phyloP scores from a whole-genome alignment of 2,329 filamentous ascomycete genomes.

The Domatiomyces globalis region DNA sequence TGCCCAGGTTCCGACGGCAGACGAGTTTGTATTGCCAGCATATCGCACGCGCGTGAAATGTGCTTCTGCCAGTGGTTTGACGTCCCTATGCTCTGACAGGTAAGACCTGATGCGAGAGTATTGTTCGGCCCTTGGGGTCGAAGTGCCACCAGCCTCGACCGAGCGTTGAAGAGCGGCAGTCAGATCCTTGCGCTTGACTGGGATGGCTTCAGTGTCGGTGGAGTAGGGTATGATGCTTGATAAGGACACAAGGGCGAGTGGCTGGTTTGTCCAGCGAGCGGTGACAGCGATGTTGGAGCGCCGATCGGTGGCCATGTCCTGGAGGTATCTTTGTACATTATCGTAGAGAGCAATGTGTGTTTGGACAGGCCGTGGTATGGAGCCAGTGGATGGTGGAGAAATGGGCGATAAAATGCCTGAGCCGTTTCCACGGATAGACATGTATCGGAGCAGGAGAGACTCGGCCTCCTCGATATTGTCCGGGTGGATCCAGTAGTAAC shows the following conservation, averaged over 20 bases:
- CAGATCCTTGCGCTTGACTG: conserved; percentile 13
- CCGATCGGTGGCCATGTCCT: conserved; percentile 11
- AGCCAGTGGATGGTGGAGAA: not conserved
- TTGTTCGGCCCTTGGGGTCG: conserved; percentile 3
- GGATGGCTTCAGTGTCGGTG: conserved; percentile 7
- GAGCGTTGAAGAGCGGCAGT: conserved; percentile 8
- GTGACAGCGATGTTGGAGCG: conserved; percentile 17
- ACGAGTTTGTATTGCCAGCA: conserved; percentile 32
- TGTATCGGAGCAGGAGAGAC: conserved; percentile 37
- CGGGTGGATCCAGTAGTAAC: conserved; percentile 40
- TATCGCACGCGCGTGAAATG: conserved; percentile 35
- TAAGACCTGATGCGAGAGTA: conserved; percentile 20
- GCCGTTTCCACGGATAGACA: conserved; percentile 14
- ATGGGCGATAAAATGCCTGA: not conserved
- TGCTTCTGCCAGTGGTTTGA: conserved; percentile 34
- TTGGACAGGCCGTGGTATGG: conserved; percentile 17
- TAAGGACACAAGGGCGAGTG: conserved; percentile 19
- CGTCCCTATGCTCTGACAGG: conserved; percentile 30
- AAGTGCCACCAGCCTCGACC: not conserved
- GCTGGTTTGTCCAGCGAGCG: conserved; percentile 12
- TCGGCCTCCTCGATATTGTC: conserved; percentile 42
- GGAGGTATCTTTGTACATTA: conserved; percentile 32
- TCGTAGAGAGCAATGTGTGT: conserved; percentile 34
- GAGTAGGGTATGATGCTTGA: conserved; percentile 12
- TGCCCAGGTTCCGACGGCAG: conserved; percentile 32